Percentiles rank a stretch among this genome's conserved stretches.
Conservation (phyloP, 2,329 filamentous ascomycete genomes). For the Colletotrichum tanaceti region DNA sequence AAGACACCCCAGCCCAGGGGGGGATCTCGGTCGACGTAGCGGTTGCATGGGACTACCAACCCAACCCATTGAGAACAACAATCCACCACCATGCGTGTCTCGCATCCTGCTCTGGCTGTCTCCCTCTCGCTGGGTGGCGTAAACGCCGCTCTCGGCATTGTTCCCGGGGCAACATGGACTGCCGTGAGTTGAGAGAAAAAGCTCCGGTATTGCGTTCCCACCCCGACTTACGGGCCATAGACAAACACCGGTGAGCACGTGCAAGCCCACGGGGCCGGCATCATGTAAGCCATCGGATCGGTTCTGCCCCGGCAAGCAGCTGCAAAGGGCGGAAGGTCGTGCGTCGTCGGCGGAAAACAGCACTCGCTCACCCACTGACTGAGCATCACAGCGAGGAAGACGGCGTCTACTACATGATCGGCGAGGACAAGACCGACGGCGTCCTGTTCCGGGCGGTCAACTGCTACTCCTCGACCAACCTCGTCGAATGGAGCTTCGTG, state of each 20-base stretch:
- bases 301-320: not conserved
- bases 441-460: constrained; percentile 72
- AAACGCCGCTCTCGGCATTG: constrained; percentile 48
- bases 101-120: constrained; percentile 11
- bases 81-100: constrained; percentile 12
- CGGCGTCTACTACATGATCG: constrained; percentile 73
- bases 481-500: constrained; percentile 73
- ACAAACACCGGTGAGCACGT: constrained; percentile 65
- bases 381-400: constrained; percentile 53
- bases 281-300: constrained; percentile 56
- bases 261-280: constrained; percentile 74
- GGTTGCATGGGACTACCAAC: no score
- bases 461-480: constrained; percentile 72
- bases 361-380: not conserved
- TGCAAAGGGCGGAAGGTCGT: fast-evolving
- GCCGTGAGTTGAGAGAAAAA: constrained; percentile 48
- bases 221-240: constrained; percentile 40
- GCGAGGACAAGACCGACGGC: constrained; percentile 76
- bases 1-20: no score
- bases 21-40: not conserved
- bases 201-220: not conserved
- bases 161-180: constrained; percentile 61
- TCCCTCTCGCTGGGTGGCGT: constrained; percentile 25
- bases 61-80: not conserved
- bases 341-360: no score